phyloP scores from a whole-genome alignment of 148 eudicot genomes.

The Fallopia convolvulus region DNA sequence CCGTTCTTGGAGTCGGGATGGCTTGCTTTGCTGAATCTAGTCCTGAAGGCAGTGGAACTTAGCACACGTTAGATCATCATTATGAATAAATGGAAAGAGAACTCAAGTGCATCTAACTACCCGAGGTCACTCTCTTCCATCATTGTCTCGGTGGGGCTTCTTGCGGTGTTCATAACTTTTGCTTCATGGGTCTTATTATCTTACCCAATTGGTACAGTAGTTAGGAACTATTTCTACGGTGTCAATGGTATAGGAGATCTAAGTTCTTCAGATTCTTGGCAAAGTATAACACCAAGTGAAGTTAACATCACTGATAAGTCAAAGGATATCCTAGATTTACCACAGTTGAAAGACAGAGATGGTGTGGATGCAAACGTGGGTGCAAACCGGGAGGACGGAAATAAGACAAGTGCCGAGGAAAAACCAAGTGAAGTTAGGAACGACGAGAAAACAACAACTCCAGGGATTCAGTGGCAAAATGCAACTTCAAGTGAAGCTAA shows the following conservation, averaged over 20 bases:
- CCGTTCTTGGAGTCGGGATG: too few species aligned
- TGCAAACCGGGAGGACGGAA: slow-evolving; percentile 6
- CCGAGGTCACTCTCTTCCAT: slow-evolving; percentile 58
- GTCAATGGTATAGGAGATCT: slow-evolving; percentile 26
- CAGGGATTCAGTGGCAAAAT: background rate
- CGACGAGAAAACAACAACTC: slow-evolving; percentile 1
- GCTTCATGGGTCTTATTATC: slow-evolving; percentile 64
- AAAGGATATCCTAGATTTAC: background rate
- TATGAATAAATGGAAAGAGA: slow-evolving; percentile 28
- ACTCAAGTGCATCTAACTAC: slow-evolving; percentile 28
- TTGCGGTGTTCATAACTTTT: slow-evolving; percentile 61
- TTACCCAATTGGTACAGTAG: slow-evolving; percentile 54
- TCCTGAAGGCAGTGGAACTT: background rate
- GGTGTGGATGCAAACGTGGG: slow-evolving; percentile 6
- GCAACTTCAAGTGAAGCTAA: slow-evolving; percentile 8
- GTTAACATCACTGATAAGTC: slow-evolving; percentile 5
- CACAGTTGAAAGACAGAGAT: slow-evolving; percentile 7
- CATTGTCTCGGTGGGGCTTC: slow-evolving; percentile 45
- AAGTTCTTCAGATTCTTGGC: slow-evolving; percentile 15
- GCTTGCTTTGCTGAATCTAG: background rate
- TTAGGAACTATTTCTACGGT: slow-evolving; percentile 53
- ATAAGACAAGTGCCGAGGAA: background rate
- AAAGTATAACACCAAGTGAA: slow-evolving; percentile 9
- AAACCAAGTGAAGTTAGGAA: background rate
- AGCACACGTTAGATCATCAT: slow-evolving; percentile 2